A percentile compares a stretch with the other conserved stretches of the same genome.
These are phyloP conservation scores for Eimeria brunetti DNA, from an alignment of 169 alveolate genomes.

Conservation along the genomic window DNA sequence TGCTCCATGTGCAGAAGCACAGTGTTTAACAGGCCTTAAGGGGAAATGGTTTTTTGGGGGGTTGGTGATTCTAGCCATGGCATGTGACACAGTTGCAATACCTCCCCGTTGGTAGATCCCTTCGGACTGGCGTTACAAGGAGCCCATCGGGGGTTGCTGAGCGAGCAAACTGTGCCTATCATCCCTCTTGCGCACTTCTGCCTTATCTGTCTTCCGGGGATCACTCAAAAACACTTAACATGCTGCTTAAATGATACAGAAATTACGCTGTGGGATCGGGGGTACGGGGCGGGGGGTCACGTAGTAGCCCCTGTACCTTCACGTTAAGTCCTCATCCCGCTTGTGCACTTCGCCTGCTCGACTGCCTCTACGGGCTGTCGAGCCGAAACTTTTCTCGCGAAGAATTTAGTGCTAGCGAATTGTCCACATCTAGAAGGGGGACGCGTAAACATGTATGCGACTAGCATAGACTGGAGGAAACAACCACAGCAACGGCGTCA, in stretches of 20 bases:
- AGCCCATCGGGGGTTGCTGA: neutral
- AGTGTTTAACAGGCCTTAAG: neutral
- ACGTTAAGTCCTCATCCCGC: neutral
- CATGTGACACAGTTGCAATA: neutral
- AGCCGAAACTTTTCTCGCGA: neutral
- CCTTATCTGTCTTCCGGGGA: neutral
- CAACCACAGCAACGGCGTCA: neutral
- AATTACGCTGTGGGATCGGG: neutral
- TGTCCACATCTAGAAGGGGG: neutral
- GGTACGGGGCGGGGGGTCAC: too few relatives aligned
- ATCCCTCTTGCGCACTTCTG: neutral
- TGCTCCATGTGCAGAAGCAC: neutral
- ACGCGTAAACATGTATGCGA: neutral
- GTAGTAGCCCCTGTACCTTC: neutral
- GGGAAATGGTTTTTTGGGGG: neutral
- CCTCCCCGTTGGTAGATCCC: neutral
- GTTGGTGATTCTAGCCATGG: conserved; percentile 3
- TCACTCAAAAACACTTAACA: neutral
- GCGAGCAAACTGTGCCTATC: neutral
- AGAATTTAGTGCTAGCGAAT: neutral
- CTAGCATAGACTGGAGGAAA: neutral
- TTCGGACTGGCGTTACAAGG: neutral
- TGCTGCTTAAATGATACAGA: neutral
- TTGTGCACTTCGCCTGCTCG: neutral
- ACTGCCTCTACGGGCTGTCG: neutral